These are phyloP conservation scores for Spizellomyces punctatus DNA, from an alignment of 192 early-diverging fungal species.

Conservation along the genomic window DNA sequence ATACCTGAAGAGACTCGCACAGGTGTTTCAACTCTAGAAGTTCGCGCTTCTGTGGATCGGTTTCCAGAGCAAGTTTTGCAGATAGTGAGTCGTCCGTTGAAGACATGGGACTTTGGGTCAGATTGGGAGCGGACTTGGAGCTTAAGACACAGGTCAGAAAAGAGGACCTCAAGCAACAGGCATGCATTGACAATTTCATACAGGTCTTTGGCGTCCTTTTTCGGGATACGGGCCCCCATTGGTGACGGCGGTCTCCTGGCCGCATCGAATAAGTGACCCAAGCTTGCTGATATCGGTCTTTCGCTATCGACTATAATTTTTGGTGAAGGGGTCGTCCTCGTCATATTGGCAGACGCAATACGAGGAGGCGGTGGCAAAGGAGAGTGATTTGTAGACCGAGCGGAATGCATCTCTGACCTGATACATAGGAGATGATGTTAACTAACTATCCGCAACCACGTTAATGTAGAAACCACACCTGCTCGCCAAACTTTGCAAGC, in stretches of 20 bases:
- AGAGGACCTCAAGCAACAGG: too few relatives aligned
- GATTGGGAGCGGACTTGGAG: background rate
- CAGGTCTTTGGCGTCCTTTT: too few relatives aligned
- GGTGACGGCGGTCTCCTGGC: too few relatives aligned
- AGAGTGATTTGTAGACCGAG: background rate
- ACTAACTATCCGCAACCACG: too few relatives aligned
- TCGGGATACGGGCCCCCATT: too few relatives aligned
- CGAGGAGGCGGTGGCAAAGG: background rate
- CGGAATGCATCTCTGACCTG: too few relatives aligned
- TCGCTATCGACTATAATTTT: background rate
- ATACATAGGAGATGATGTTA: too few relatives aligned
- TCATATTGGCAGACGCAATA: background rate
- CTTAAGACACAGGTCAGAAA: background rate
- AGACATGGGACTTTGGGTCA: background rate
- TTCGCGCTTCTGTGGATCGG: constrained; percentile 8
- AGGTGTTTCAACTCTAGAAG: background rate
- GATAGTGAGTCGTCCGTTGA: background rate
- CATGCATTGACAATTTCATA: too few relatives aligned
- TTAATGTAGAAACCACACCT: too few relatives aligned
- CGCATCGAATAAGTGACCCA: background rate
- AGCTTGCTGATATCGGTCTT: background rate
- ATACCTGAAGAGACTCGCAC: constrained; percentile 1
- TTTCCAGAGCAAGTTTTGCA: background rate
- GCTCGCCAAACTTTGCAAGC: too few relatives aligned
- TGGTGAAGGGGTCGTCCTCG: background rate